phyloP scores from a whole-genome alignment of 2,329 filamentous ascomycete species.

The Periconia sp. region DNA sequence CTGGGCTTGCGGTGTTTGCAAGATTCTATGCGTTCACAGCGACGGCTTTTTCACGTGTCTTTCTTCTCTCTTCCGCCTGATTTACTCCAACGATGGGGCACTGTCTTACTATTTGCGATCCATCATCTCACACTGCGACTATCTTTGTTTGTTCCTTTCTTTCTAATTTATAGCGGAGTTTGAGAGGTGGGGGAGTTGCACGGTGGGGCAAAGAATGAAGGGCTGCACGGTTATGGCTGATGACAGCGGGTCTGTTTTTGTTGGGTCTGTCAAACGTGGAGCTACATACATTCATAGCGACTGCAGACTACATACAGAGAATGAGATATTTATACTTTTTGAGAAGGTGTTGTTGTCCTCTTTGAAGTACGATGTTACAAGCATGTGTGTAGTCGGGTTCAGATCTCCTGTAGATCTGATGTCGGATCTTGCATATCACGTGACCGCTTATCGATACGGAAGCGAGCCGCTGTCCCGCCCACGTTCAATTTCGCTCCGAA shows the following conservation, averaged over 20 bases:
- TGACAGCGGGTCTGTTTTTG: background rate
- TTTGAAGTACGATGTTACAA: no score
- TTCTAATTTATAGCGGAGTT: no score
- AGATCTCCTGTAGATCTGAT: no score
- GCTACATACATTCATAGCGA: background rate
- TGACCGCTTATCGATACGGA: background rate
- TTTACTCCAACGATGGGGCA: slow-evolving; percentile 1
- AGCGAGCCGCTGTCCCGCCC: slow-evolving; percentile 16
- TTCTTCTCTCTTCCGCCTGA: background rate
- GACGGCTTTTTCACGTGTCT: background rate
- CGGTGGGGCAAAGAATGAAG: background rate
- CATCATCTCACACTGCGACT: background rate
- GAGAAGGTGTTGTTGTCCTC: background rate
- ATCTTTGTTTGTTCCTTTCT: background rate
- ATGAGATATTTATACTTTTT: background rate
- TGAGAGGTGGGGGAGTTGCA: background rate
- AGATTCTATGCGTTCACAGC: background rate
- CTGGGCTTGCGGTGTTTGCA: background rate
- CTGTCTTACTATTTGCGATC: background rate
- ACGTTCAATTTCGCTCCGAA: slow-evolving; percentile 17
- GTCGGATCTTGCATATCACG: no score
- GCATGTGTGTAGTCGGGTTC: no score
- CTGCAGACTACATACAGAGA: background rate
- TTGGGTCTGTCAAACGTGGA: background rate
- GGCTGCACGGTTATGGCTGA: background rate